Evolutionary conservation across 805 yeast genomes (phyloP), one percentile per base, ranked within the genome.

Genomic region (Starmera quercuum): DNA sequence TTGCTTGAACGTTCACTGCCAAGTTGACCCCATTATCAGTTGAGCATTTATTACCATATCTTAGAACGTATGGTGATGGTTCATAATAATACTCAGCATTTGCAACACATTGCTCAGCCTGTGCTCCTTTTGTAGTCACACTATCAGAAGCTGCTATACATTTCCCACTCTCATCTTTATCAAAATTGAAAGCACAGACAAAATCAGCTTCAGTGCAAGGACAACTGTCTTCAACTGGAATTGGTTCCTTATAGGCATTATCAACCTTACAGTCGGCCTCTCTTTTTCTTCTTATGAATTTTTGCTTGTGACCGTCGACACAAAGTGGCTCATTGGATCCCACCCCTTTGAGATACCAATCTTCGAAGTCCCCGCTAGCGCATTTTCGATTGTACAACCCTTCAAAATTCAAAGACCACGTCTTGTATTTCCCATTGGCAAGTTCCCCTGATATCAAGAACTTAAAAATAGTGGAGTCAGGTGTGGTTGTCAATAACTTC

Each of bases 391-490:
- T 54, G 50, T 73, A 80, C 0, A 81, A 79, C 3, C 64, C 60
- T 2, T 72, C 44, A 45, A 83, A 80, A 46, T 82, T 82, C 31
- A 82, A 45, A 0, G 58, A 38, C 36, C 56, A 61, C 11, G 47
- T 31, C 7, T 40, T 45, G 53, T 11, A 48, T 16, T 32, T 38
- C 3, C 40, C 42, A 10, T 37, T 36, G 3, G 35, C 37, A n/a
- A 41, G 40, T 1, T 58, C 24, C 5, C 83, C 85, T 13, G 62
- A 46, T 3, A 80, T 33, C 12, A 80, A 40, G 42, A 85, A 75
- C 34, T 68, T 70, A 22, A 65, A 56, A 3, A 86, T 75, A 0
- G 87, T 71, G 1, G 90, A 84, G 56, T 84, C 95, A 12, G 73
- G 66, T 1, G 84, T 71, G 0, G 87, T 75, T 2, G 74, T 52